These are phyloP conservation scores for Heimioporus sp. DNA, from an alignment of 768 basidiomycete genomes.

Conservation along the genomic window DNA sequence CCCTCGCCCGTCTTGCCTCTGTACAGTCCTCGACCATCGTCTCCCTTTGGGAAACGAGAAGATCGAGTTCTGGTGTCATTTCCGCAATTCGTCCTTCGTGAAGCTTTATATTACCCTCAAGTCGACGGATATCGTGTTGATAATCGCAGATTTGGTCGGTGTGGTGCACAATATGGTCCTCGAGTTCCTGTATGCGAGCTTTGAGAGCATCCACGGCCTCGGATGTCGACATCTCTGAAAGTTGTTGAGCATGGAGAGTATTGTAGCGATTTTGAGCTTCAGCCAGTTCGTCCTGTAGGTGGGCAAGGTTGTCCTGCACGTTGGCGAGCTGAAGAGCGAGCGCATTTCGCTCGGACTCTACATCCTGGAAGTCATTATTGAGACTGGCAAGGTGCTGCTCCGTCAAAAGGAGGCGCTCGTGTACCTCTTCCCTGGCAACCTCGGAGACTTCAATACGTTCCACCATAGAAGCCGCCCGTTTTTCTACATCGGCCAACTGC, in stretches of 20 bases:
- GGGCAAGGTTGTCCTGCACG: slow-evolving; percentile 54
- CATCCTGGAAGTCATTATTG: slow-evolving; percentile 47
- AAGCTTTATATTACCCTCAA: slow-evolving; percentile 71
- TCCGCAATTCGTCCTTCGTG: slow-evolving; percentile 75
- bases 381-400: slow-evolving; percentile 45
- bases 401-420: slow-evolving; percentile 24
- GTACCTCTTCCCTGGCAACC: slow-evolving; percentile 35
- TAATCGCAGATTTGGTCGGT: slow-evolving; percentile 77
- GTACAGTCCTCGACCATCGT: slow-evolving; percentile 87
- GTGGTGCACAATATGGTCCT: slow-evolving; percentile 58
- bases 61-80: slow-evolving; percentile 68
- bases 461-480: slow-evolving; percentile 30
- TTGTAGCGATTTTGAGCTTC: slow-evolving; percentile 62
- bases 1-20: slow-evolving; percentile 69
- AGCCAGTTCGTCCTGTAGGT: slow-evolving; percentile 50
- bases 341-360: slow-evolving; percentile 66
- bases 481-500: slow-evolving; percentile 36
- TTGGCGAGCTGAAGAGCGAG: slow-evolving; percentile 64
- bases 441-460: slow-evolving; percentile 34
- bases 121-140: slow-evolving; percentile 73
- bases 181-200: slow-evolving; percentile 67
- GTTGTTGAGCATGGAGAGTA: slow-evolving; percentile 61
- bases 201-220: slow-evolving; percentile 55
- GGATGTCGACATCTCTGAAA: slow-evolving; percentile 57
- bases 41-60: slow-evolving; percentile 61